These are phyloP conservation scores for Diospyros kaki DNA, from an alignment of 148 eudicot genomes.

Conservation along the genomic window DNA sequence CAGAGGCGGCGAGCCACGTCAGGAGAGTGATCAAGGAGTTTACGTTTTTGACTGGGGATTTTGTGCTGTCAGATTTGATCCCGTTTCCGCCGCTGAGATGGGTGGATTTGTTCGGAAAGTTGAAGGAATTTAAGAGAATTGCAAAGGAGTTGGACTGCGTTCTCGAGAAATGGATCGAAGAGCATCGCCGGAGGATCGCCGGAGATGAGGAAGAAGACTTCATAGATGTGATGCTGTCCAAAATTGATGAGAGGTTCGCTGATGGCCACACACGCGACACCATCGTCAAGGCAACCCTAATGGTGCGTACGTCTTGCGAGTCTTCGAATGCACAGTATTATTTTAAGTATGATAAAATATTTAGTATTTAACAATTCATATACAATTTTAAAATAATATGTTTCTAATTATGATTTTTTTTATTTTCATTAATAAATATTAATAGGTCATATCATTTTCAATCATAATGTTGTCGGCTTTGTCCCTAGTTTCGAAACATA, in stretches of 20 bases:
- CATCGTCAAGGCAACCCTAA: conserved; percentile 15
- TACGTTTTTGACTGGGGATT: conserved; percentile 1
- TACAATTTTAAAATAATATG: no score
- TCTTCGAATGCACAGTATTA: neutral
- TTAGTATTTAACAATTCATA: no score
- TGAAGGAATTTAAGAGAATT: conserved; percentile 11
- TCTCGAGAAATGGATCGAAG: conserved; percentile 18
- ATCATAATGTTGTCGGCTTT: no score
- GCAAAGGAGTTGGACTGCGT: conserved; percentile 12
- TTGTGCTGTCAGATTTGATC: conserved; percentile 19
- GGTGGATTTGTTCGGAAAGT: conserved; percentile 12
- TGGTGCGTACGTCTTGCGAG: conserved; percentile 8
- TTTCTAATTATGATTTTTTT: no score
- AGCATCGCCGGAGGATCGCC: conserved; percentile 6
- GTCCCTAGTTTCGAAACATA: no score
- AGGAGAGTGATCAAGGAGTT: conserved; percentile 18
- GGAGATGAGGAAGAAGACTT: conserved; percentile 17
- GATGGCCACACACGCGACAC: conserved; percentile 6
- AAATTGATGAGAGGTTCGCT: neutral
- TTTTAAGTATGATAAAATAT: no score
- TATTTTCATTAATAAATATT: no score
- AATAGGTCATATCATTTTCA: no score
- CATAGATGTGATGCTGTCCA: conserved; percentile 20
- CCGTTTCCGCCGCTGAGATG: conserved; percentile 20
- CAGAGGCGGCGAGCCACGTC: conserved; percentile 1